These are phyloP conservation scores for Pisolithus albus DNA, from an alignment of 768 basidiomycete species.

Conservation along the genomic window DNA sequence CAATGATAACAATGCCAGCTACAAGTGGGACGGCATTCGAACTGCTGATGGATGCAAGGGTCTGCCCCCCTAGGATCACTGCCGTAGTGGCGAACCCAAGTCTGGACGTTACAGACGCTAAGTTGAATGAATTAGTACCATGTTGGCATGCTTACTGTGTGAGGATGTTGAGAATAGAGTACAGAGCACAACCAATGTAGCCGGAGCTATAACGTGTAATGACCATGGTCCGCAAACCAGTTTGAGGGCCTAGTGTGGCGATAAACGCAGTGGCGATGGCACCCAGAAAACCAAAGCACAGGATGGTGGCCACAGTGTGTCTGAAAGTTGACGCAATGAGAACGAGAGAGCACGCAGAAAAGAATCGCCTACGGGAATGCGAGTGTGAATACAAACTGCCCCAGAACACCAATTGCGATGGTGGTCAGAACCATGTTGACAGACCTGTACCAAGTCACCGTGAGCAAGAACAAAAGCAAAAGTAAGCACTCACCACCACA, in stretches of 20 bases:
- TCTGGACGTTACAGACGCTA: constrained; percentile 13
- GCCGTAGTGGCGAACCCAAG: constrained; percentile 43
- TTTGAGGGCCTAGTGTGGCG: constrained; percentile 46
- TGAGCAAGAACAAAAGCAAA: not conserved
- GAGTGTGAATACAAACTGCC: constrained; percentile 41
- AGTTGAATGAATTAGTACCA: not conserved
- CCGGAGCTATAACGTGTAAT: constrained; percentile 44
- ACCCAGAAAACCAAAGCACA: constrained; percentile 42
- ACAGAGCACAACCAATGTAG: constrained; percentile 42
- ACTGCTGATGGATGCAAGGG: constrained; percentile 39
- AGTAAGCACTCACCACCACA: constrained; percentile 34
- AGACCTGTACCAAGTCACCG: constrained; percentile 27
- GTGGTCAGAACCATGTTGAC: constrained; percentile 43
- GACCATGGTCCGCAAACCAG: constrained; percentile 50
- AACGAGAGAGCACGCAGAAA: not conserved
- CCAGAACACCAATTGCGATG: constrained; percentile 46
- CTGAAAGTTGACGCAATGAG: constrained; percentile 13
- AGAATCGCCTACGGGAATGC: constrained; percentile 33
- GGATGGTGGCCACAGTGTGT: constrained; percentile 38
- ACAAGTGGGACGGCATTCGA: constrained; percentile 36
- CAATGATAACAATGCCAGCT: constrained; percentile 43
- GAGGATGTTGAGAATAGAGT: constrained; percentile 47
- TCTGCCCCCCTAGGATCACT: constrained; percentile 51
- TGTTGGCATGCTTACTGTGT: constrained; percentile 29
- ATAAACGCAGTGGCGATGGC: constrained; percentile 40